Percentiles rank a stretch among this genome's conserved stretches.
These are phyloP conservation scores for Metarhizium sp. DNA, from an alignment of 2,329 filamentous ascomycete species.

Conservation along the genomic window DNA sequence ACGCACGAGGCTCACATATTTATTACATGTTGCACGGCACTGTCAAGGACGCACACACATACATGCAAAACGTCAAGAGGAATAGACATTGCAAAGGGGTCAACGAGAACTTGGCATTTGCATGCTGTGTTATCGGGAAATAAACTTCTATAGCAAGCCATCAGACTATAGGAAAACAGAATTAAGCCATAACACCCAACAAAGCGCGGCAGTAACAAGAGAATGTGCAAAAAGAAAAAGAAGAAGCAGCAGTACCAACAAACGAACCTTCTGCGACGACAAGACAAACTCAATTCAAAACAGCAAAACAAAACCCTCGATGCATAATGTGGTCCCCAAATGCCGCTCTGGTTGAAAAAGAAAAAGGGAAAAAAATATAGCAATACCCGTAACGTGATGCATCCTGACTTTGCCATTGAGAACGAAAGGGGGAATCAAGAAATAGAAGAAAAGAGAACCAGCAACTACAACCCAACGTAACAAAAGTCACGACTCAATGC, in stretches of 20 bases:
- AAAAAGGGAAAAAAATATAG: background rate
- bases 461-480: background rate
- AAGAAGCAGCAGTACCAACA: background rate
- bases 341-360: background rate
- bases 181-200: background rate
- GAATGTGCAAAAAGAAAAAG: background rate
- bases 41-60: background rate
- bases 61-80: no score
- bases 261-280: background rate
- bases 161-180: background rate
- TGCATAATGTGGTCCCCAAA: background rate
- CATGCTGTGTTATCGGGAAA: background rate
- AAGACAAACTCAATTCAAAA: background rate
- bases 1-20: no score
- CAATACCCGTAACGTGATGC: background rate
- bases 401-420: background rate
- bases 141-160: constrained; percentile 1
- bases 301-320: background rate
- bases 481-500: constrained; percentile 1
- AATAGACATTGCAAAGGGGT: no score
- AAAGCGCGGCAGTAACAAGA: background rate
- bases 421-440: constrained; percentile 7
- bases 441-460: background rate
- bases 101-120: background rate
- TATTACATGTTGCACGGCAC: no score